A percentile compares a stretch with the other conserved stretches of the same genome.
These are phyloP conservation scores for Escallonia herrerae DNA, from an alignment of 129 eudicot genomes.

Conservation along the genomic window DNA sequence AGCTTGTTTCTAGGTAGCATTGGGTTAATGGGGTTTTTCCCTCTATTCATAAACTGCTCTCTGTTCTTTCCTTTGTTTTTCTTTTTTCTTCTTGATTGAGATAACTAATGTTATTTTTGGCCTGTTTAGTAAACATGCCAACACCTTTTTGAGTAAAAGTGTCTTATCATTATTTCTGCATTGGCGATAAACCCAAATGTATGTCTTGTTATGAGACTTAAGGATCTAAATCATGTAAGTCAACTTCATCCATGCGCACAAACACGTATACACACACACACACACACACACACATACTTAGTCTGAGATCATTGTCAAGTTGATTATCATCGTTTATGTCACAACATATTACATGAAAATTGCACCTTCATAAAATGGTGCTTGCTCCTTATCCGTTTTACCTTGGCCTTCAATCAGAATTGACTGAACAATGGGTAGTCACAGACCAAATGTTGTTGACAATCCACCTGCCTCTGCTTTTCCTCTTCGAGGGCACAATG, in stretches of 20 bases:
- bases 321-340: too few species aligned
- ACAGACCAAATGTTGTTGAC: slow-evolving; percentile 27
- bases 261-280: too few species aligned
- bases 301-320: not conserved
- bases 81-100: not conserved
- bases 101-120: too few species aligned
- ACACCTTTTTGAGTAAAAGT: too few species aligned
- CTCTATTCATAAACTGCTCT: not conserved
- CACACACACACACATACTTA: slow-evolving; percentile 4
- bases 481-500: slow-evolving; percentile 13
- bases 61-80: not conserved
- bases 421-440: slow-evolving; percentile 34
- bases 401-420: slow-evolving; percentile 2
- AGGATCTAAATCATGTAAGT: too few species aligned
- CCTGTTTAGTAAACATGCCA: too few species aligned
- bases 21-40: not conserved
- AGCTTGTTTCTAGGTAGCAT: not conserved
- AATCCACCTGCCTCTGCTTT: slow-evolving; percentile 27
- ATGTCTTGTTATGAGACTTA: too few species aligned
- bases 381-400: slow-evolving; percentile 8
- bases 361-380: not conserved
- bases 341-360: not conserved
- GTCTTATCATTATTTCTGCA: too few species aligned
- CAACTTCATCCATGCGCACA: too few species aligned
- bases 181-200: too few species aligned